Conservation (phyloP, 768 basidiomycete genomes). For the Tricholoma furcatifolium region DNA sequence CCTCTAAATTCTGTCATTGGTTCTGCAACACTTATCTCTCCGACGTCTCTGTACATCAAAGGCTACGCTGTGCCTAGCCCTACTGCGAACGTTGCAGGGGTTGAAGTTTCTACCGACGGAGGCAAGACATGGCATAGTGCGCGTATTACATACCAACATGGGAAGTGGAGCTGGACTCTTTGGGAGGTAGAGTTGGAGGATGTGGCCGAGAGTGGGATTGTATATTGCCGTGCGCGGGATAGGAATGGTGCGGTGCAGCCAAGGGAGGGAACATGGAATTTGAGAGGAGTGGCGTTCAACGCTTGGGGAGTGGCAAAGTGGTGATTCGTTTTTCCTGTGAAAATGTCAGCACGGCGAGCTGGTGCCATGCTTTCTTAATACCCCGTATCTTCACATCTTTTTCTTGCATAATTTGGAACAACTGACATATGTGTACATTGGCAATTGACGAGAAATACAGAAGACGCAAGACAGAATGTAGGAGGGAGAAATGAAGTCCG, state of each 20-base stretch:
- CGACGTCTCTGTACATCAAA: slow-evolving; percentile 39
- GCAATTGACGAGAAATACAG: too few species aligned
- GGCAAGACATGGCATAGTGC: slow-evolving; percentile 52
- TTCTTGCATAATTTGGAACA: too few species aligned
- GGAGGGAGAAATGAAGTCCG: too few species aligned
- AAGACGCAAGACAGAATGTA: too few species aligned
- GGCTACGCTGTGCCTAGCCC: slow-evolving; percentile 58
- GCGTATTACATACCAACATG: slow-evolving; percentile 56
- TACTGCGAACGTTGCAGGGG: slow-evolving; percentile 40
- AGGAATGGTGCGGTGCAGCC: slow-evolving; percentile 46
- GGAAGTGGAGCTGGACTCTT: slow-evolving; percentile 73
- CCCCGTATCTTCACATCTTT: too few species aligned
- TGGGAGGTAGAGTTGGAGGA: slow-evolving; percentile 56
- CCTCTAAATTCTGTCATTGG: slow-evolving; percentile 65
- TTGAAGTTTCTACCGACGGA: slow-evolving; percentile 53
- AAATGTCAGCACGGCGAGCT: too few species aligned
- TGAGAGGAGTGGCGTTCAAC: slow-evolving; percentile 62
- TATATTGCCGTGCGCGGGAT: slow-evolving; percentile 55
- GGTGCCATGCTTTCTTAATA: too few species aligned
- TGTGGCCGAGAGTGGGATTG: slow-evolving; percentile 30
- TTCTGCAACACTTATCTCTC: slow-evolving; percentile 30
- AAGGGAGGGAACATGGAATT: slow-evolving; percentile 55
- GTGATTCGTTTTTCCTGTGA: slow-evolving; percentile 35
- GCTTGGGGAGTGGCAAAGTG: slow-evolving; percentile 33
- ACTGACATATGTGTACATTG: too few species aligned